Conservation (phyloP, 2,329 filamentous ascomycete genomes). For the Alternaria longipes region DNA sequence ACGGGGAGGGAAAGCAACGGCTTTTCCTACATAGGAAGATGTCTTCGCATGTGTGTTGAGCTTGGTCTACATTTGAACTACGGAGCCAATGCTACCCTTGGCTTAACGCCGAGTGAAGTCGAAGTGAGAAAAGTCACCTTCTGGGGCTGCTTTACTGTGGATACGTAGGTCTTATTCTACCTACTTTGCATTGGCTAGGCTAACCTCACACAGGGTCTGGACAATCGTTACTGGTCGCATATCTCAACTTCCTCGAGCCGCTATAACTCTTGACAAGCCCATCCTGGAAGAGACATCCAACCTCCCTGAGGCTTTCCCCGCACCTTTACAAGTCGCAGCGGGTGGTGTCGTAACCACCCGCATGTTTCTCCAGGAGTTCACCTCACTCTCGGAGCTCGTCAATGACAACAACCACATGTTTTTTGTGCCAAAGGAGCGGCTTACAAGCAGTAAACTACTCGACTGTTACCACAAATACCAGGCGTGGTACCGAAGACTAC, state of each 20-base stretch:
- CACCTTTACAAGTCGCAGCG: slow-evolving; percentile 15
- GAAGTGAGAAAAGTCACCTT: slow-evolving; percentile 63
- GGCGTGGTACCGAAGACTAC: slow-evolving; percentile 75
- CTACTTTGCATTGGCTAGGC: slow-evolving; percentile 2
- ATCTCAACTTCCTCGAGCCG: slow-evolving; percentile 58
- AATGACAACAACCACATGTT: slow-evolving; percentile 76
- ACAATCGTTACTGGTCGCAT: slow-evolving; percentile 59
- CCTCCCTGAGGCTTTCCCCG: slow-evolving; percentile 47
- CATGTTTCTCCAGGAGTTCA: slow-evolving; percentile 64
- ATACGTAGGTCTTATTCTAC: slow-evolving; percentile 53
- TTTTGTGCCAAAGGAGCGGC: slow-evolving; percentile 72
- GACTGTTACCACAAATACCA: slow-evolving; percentile 73
- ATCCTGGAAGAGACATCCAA: slow-evolving; percentile 67
- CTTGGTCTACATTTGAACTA: slow-evolving; percentile 70
- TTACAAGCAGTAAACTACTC: slow-evolving; percentile 71
- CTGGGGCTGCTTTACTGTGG: slow-evolving; percentile 62
- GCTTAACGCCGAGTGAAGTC: slow-evolving; percentile 54
- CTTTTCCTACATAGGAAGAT: slow-evolving; percentile 77
- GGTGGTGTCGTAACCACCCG: slow-evolving; percentile 37
- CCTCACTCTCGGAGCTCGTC: slow-evolving; percentile 76
- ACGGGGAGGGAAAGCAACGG: slow-evolving; percentile 76
- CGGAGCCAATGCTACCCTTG: slow-evolving; percentile 41
- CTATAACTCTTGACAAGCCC: slow-evolving; percentile 60
- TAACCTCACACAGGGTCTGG: slow-evolving; percentile 50
- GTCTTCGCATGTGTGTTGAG: slow-evolving; percentile 75